Evolutionary conservation across 2,329 filamentous ascomycete species (phyloP).

Genomic region (Pseudophaeomoniella oleicola): DNA sequence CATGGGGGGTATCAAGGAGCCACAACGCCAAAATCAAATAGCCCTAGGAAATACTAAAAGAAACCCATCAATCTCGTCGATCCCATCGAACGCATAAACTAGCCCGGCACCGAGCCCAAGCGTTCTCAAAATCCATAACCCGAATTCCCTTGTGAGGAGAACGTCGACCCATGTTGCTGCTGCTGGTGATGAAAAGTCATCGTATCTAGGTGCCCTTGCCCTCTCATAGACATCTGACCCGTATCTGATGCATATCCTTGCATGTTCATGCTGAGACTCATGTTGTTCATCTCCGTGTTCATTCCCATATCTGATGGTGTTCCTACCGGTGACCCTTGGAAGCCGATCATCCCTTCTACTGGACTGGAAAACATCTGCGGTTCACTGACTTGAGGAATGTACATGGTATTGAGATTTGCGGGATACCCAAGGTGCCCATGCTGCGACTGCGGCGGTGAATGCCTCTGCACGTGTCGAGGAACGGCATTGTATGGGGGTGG

Average conservation of each 20-base stretch:
- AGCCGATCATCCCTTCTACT: background rate
- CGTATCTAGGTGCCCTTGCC: background rate
- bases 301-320: background rate
- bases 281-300: background rate
- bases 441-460: background rate
- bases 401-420: constrained; percentile 5
- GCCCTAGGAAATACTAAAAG: too few species aligned
- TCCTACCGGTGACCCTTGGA: background rate
- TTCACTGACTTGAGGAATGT: constrained; percentile 3
- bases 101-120: too few species aligned
- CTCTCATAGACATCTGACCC: background rate
- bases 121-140: too few species aligned
- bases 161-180: too few species aligned
- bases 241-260: background rate
- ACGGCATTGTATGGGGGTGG: constrained; percentile 10
- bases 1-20: too few species aligned
- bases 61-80: too few species aligned
- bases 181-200: background rate
- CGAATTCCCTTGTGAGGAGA: too few species aligned
- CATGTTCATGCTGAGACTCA: background rate
- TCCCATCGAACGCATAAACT: too few species aligned
- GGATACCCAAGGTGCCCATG: background rate
- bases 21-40: too few species aligned
- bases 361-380: background rate
- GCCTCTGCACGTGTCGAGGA: constrained; percentile 3